These are phyloP conservation scores for Angophora floribunda DNA, from an alignment of 345 rosid genomes.

Conservation along the genomic window DNA sequence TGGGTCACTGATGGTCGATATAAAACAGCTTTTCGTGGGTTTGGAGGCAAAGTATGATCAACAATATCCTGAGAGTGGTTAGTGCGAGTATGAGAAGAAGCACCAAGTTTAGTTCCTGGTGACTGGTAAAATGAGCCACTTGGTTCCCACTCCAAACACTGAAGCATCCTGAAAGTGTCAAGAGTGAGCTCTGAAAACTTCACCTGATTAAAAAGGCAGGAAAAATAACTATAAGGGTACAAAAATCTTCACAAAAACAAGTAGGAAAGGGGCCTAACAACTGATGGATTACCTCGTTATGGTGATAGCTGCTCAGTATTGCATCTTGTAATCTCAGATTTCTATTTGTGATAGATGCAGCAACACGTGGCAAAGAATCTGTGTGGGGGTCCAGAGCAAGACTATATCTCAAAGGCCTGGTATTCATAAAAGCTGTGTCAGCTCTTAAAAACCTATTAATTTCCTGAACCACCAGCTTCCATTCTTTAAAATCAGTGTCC, in stretches of 20 bases:
- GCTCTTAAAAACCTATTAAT: slow-evolving; percentile 89
- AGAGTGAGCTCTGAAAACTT: slow-evolving; percentile 95
- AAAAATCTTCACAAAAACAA: background rate
- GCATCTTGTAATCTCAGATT: slow-evolving; percentile 75
- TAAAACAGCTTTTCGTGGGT: slow-evolving; percentile 81
- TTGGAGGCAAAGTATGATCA: slow-evolving; percentile 88
- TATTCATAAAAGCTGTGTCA: slow-evolving; percentile 91
- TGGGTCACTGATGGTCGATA: slow-evolving; percentile 85
- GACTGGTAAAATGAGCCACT: slow-evolving; percentile 81
- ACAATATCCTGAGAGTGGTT: slow-evolving; percentile 57
- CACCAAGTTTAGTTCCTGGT: slow-evolving; percentile 36
- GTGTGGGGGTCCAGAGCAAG: slow-evolving; percentile 67
- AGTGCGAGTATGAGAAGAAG: slow-evolving; percentile 40
- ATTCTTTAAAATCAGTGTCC: slow-evolving; percentile 94
- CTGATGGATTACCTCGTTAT: slow-evolving; percentile 61
- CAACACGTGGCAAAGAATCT: slow-evolving; percentile 48
- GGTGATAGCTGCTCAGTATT: slow-evolving; percentile 78
- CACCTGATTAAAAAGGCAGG: slow-evolving; percentile 34
- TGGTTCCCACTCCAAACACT: slow-evolving; percentile 96
- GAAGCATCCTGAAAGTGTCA: slow-evolving; percentile 95
- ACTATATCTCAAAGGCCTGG: slow-evolving; percentile 90
- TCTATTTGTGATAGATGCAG: slow-evolving; percentile 36
- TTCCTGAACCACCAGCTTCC: slow-evolving; percentile 97
- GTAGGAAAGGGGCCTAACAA: slow-evolving; percentile 2
- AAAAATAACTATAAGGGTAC: background rate